Evolutionary conservation across 345 rosid genomes (phyloP).

Genomic region (Clarkia xantiana): DNA sequence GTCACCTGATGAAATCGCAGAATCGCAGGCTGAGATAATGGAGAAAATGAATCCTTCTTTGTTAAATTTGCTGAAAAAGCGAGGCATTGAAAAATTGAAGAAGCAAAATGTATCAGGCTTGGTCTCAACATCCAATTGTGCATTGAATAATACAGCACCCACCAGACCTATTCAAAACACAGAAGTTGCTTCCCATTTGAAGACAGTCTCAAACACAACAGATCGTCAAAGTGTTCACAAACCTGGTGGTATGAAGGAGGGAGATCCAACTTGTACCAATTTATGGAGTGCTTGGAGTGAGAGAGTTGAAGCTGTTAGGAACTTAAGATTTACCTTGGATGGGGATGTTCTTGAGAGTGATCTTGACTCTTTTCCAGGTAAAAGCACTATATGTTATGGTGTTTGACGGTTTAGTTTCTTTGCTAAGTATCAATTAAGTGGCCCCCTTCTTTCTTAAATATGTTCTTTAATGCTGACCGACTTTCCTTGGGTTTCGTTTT

Average conservation of each 20-base stretch:
- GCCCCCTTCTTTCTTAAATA: not conserved
- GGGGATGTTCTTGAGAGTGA: constrained; percentile 40
- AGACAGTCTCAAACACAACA: constrained; percentile 16
- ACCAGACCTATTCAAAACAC: constrained; percentile 13
- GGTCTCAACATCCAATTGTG: constrained; percentile 9
- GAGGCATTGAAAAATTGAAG: constrained; percentile 45
- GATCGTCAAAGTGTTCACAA: constrained; percentile 13
- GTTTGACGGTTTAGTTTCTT: not conserved
- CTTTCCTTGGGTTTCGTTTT: not conserved
- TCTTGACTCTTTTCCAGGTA: constrained; percentile 14
- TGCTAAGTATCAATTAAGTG: not conserved
- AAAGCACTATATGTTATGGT: constrained; percentile 25
- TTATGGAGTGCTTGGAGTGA: constrained; percentile 73
- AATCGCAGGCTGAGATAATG: constrained; percentile 73
- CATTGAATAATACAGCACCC: constrained; percentile 4
- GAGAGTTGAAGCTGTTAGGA: constrained; percentile 71
- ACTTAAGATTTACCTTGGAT: constrained; percentile 64
- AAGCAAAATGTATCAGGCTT: constrained; percentile 20
- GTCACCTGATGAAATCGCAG: constrained; percentile 61
- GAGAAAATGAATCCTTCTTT: constrained; percentile 67
- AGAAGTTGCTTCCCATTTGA: constrained; percentile 15
- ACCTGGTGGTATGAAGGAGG: constrained; percentile 15
- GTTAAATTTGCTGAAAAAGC: constrained; percentile 43
- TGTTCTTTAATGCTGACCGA: not conserved
- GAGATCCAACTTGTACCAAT: constrained; percentile 14